These are phyloP conservation scores for Evernia prunastri DNA, from an alignment of 495 filamentous ascomycete species.

Conservation along the genomic window DNA sequence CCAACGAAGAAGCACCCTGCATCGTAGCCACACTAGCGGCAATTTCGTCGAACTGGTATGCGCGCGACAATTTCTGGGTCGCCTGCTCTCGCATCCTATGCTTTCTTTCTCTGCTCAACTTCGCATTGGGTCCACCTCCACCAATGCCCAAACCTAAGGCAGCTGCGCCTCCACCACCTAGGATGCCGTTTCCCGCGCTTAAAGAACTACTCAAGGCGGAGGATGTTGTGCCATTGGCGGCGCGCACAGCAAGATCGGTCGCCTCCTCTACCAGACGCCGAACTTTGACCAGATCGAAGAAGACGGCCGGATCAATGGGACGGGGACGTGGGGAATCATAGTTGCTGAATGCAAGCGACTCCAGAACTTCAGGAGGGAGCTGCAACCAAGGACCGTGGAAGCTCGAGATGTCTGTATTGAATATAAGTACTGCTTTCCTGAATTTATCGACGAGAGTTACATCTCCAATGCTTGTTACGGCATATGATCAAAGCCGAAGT, in stretches of 20 bases:
- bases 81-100: slow-evolving; percentile 71
- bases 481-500: slow-evolving; percentile 59
- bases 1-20: slow-evolving; percentile 70
- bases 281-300: slow-evolving; percentile 78
- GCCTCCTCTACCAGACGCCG: slow-evolving; percentile 69
- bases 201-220: slow-evolving; percentile 45
- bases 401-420: slow-evolving; percentile 58
- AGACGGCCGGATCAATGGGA: slow-evolving; percentile 71
- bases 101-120: slow-evolving; percentile 65
- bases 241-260: slow-evolving; percentile 67
- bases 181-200: slow-evolving; percentile 47
- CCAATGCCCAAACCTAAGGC: slow-evolving; percentile 57
- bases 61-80: slow-evolving; percentile 64
- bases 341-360: slow-evolving; percentile 69
- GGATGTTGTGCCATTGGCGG: slow-evolving; percentile 61
- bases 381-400: slow-evolving; percentile 86
- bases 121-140: slow-evolving; percentile 51
- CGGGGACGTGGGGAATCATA: slow-evolving; percentile 67
- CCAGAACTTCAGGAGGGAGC: slow-evolving; percentile 72
- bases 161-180: slow-evolving; percentile 46
- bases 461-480: slow-evolving; percentile 57
- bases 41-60: slow-evolving; percentile 73
- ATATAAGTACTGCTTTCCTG: slow-evolving; percentile 4
- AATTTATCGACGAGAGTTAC: slow-evolving; percentile 19
- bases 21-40: slow-evolving; percentile 75